These are phyloP conservation scores for Cryptococcus deneoformans DNA, from an alignment of 1,284 basidiomycete species.

Conservation along the genomic window DNA sequence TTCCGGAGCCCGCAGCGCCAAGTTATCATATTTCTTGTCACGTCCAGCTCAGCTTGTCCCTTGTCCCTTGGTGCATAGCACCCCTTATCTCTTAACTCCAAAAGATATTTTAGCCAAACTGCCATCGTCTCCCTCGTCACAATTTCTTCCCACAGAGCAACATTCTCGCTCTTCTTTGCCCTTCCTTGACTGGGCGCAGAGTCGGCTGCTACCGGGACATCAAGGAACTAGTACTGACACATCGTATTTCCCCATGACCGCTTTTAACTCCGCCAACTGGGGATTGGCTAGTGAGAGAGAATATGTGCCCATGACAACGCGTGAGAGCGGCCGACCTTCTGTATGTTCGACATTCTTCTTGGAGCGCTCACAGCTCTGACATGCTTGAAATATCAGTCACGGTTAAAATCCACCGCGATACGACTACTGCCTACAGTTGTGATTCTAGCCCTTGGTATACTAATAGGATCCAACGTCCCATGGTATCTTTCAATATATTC, in stretches of 20 bases:
- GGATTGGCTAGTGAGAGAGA: conserved; percentile 4
- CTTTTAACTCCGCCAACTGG: not conserved
- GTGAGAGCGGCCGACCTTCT: conserved; percentile 5
- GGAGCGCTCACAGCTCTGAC: not conserved
- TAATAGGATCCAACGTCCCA: conserved; percentile 29
- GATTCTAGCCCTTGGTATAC: conserved; percentile 22
- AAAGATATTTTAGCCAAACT: no score
- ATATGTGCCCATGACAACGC: conserved; percentile 13
- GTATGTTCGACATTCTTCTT: not conserved
- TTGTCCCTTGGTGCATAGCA: no score
- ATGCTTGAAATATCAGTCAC: conserved; percentile 1
- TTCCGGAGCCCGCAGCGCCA: no score
- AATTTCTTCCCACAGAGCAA: not conserved
- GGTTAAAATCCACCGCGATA: conserved; percentile 1
- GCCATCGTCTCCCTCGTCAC: not conserved
- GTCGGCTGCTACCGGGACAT: not conserved
- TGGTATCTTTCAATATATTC: conserved; percentile 32
- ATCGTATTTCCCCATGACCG: not conserved
- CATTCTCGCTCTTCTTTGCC: not conserved
- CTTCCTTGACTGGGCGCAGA: not conserved
- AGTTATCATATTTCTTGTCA: no score
- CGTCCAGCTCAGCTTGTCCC: no score
- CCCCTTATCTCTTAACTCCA: no score
- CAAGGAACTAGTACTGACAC: not conserved
- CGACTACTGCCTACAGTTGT: conserved; percentile 11